Evolutionary conservation across 345 rosid genomes (phyloP), one percentile per base, ranked within the genome.

Genomic region (Eucalyptus cloeziana): DNA sequence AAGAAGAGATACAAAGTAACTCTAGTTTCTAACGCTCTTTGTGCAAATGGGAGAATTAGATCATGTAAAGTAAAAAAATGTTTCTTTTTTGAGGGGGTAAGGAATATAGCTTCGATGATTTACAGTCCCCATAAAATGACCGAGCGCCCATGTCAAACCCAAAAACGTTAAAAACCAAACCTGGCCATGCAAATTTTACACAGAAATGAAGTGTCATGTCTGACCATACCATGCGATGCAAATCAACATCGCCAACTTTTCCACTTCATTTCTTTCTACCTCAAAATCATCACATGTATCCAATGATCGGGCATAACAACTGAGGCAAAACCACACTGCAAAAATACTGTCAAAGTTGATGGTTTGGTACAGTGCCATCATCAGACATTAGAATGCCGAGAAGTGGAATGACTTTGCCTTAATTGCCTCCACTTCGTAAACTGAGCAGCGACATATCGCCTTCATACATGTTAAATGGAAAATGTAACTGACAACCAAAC

Each of bases 381-480:
- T 22, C 47, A 21, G 85, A 76, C 47, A 40, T 76, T 76, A 11
- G 85, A 44, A 76, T 76, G 85, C 85, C 85, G 47, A 3, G 85
- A 40, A 76, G 47, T 37, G 85, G 85, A 76, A 24, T 76, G 85
- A 76, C 85, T 76, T 37, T 76, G 85, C 85, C 47, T 76, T 21
- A 40, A 76, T 22, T 40, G 85, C 85, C 85, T 21, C 47, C 85
- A 76, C 47, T 76, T 76, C 85, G 11, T 76, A 76, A 37, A 76
- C 47, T 76, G 83, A 76, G 47, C 85, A 11, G 47, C 85, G 16
- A 40, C 85, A 76, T 6, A 40, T 76, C 44, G 27, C 85, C 83
- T 76, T 19, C 30, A 76, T 76, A 40, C 47, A 87, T 49, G 86
- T 60, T 71, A 88, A 54, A 92, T 56, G 93, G 95, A 88, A 96